Base-by-base conservation (phyloP, 2,329 filamentous ascomycete species). In the Sodiomyces alkalinus region DNA sequence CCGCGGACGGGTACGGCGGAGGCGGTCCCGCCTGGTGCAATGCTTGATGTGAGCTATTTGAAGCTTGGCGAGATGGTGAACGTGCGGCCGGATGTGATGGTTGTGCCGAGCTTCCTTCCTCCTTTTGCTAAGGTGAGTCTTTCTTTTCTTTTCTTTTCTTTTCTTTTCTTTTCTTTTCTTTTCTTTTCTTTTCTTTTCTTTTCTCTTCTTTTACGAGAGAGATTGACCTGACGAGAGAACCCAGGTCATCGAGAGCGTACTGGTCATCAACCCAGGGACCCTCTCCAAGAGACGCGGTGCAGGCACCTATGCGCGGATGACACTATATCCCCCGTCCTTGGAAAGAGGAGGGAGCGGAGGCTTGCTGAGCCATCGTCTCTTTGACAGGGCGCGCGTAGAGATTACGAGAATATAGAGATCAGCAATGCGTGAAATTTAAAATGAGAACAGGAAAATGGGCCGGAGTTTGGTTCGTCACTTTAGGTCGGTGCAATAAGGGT, bases 1-100 rank as follows among this genome's bases (percentile, higher is more conserved):
- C 73, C 76, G 17, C 77, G 68, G 47, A 71, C 72, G 1, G 74
- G 73, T 1, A 68, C 66, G 2, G 61, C 57, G 12, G 62, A 67
- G 33, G 69, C 66, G 1, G 42, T 69, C 20, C 72, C 70, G 4
- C 74, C 79, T 0, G 86, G 86, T 1, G 74, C 82, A 1, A 75
- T 78, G 60, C 49, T 96, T 28, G 90, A 98, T 51, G 57, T 81
- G 13, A 76, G 76, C 37, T 93, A 90, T 52, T 48, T 92, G 40
- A 87, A 90, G 55, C 56, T 96, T 12, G 85, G 82, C 12, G 90
- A 96, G 53, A 92, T 92, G 73, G 67, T 90, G 43, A 80, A 79
- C 37, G 79, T 85, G 3, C 62, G 75, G 29, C 90, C 86, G 0
- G 90, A 98, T 52, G 64, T 96, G 20, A 54, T 96, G 44, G 62